Evolutionary conservation across 306 rosid species (phyloP).

Genomic region (Chamaecrista fasciculata): DNA sequence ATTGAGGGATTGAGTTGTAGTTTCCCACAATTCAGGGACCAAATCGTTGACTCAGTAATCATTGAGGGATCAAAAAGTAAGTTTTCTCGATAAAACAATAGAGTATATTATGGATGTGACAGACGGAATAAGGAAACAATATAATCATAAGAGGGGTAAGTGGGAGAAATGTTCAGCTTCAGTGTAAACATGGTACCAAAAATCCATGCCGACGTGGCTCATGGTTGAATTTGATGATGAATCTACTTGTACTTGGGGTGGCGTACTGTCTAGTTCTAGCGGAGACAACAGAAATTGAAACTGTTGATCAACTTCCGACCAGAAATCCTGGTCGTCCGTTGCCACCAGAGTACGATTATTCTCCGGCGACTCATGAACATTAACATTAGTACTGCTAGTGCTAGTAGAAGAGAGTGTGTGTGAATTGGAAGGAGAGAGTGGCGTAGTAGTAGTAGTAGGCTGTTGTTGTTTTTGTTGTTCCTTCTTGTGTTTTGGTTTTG

Average conservation of each 20-base stretch:
- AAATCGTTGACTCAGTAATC: too few relatives aligned
- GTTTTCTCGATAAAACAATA: too few relatives aligned
- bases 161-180: conserved; percentile 51
- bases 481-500: conserved; percentile 9
- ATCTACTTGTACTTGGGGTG: conserved; percentile 7
- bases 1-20: too few relatives aligned
- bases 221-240: conserved; percentile 7
- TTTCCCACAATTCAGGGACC: too few relatives aligned
- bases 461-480: neutral
- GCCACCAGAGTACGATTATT: conserved; percentile 40
- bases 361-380: conserved; percentile 26
- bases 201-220: conserved; percentile 42
- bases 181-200: conserved; percentile 57
- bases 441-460: neutral
- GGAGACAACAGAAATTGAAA: conserved; percentile 33
- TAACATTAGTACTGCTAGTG: too few relatives aligned
- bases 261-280: neutral
- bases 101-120: too few relatives aligned
- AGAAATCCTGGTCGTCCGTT: conserved; percentile 61
- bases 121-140: neutral
- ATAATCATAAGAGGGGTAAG: conserved; percentile 31
- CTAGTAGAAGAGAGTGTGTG: conserved; percentile 51
- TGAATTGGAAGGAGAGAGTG: conserved; percentile 49
- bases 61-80: too few relatives aligned
- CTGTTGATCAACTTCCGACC: conserved; percentile 48